Evolutionary conservation across 1,139 yeast genomes (phyloP), one percentile per base, ranked within the genome.

Genomic region (Protomyces inouyei): DNA sequence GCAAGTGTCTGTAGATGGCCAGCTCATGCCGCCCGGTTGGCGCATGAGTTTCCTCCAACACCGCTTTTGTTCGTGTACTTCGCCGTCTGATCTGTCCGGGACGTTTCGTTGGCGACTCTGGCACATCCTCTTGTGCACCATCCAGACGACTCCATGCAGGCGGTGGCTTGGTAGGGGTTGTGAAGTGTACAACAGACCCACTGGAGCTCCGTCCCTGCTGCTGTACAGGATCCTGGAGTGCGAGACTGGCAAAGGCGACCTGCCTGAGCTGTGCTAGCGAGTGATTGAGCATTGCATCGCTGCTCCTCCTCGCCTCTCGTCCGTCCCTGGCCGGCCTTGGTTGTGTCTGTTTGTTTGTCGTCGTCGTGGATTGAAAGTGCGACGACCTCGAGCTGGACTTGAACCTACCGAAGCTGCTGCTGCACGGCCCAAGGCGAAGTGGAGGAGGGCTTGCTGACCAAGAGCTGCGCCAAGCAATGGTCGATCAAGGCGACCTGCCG

Each of bases 231-330:
- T 37, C 43, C 16, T 37, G 16, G 10, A 52, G 55, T 5, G 9
- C 28, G 21, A 59, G 38, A 21, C 52, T 59, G 36, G 46, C 40
- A 21, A 59, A 25, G 16, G 38, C 36, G 21, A 59, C 54, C 37
- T 59, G 63, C 36, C 63, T 40, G 43, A 59, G 53, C 28, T 59
- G 63, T 40, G 63, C 18, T 36, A 59, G 32, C 18, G 63, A 59
- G 45, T 59, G 56, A 40, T 59, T 52, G 63, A 59, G 63, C 63
- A 59, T 59, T 25, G 63, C 63, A 59, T 59, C 45, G 43, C 52
- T n/a, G 57, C 54, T 25, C 14, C 12, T 28, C 23, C 23, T 21
- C 28, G 0, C 52, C 28, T 3, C 14, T 46, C 21, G n/a, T 16
- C 32, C 23, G 23, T 28, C 8, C 32, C 32, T 28, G 0, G 32